phyloP scores from a whole-genome alignment of 257 asterid genomes.

The Ocimum tenuiflorum region DNA sequence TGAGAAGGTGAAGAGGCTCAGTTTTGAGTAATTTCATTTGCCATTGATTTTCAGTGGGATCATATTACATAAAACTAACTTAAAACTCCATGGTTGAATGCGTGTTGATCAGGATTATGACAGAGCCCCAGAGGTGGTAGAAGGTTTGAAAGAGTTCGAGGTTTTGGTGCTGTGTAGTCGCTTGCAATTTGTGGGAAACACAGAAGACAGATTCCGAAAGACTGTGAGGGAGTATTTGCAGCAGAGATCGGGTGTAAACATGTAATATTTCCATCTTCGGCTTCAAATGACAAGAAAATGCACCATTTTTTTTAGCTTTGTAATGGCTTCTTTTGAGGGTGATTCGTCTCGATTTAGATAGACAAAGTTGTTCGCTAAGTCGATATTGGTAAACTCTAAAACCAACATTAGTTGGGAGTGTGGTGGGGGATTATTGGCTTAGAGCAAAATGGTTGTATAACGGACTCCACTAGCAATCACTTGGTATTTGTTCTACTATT shows the following conservation, averaged over 20 bases:
- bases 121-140: conserved; percentile 59
- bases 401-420: too few species aligned
- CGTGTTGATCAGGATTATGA: conserved; percentile 58
- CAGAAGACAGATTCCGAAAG: conserved; percentile 48
- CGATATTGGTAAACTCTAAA: background rate
- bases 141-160: conserved; percentile 38
- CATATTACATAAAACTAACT: background rate
- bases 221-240: conserved; percentile 34
- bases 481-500: too few species aligned
- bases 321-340: background rate
- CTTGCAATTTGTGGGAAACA: conserved; percentile 52
- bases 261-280: background rate
- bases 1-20: conserved; percentile 63
- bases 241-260: background rate
- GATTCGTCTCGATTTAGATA: too few species aligned
- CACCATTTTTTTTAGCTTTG: background rate
- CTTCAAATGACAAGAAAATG: background rate
- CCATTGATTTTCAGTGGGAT: background rate
- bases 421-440: too few species aligned
- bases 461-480: too few species aligned
- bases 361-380: too few species aligned
- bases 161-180: conserved; percentile 64
- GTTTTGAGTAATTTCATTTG: background rate
- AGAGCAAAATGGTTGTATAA: too few species aligned
- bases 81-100: too few species aligned